Evolutionary conservation across 352 stramenopile species (phyloP), one percentile per base, ranked within the genome.

Genomic region (Phytophthora palmivora): DNA sequence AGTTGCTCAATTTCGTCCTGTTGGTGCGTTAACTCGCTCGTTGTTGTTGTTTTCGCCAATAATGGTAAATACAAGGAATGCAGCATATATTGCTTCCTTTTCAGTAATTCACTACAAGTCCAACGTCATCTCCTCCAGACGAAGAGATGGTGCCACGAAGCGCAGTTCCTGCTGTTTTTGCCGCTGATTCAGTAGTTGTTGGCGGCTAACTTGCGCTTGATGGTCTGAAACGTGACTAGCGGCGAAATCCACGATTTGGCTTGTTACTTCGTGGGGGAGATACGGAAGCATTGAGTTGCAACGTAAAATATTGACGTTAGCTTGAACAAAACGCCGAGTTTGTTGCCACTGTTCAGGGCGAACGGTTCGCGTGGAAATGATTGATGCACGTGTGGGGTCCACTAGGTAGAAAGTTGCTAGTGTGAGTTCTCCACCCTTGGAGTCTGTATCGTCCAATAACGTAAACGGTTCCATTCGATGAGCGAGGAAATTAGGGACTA

Each of bases 371-470:
- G 56, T 64, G 30, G 56, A 64, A 14, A 58, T 37, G 4, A 64
- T 58, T 1, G 55, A 24, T 4, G 58, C 14, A 5, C 10, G 18
- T 15, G 38, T 55, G 26, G 58, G 58, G 28, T 61, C 49, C 21
- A 60, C 48, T 7, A 66, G 58, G 28, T 66, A 66, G 6, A 66
- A 60, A 15, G 58, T 60, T 21, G 34, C 32, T 18, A 66, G 16
- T 8, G 49, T 54, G 21, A 66, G 58, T n/a, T 66, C 58, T 28
- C 49, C 58, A 41, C 48, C 41, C 3, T 66, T n/a, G 12, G 41
- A 26, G 14, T 54, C 16, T 18, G 58, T 39, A 16, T 39, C 9
- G 30, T 66, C 50, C 16, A 54, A 42, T 24, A 66, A n/a, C 22
- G 52, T 50, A n/a, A 66, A 66, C 5, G 48, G 41, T 37, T 66